Percentiles rank a stretch among this genome's conserved stretches.
Conservation (phyloP, 352 stramenopile genomes). For the Pilasporangium apinafurcum region DNA sequence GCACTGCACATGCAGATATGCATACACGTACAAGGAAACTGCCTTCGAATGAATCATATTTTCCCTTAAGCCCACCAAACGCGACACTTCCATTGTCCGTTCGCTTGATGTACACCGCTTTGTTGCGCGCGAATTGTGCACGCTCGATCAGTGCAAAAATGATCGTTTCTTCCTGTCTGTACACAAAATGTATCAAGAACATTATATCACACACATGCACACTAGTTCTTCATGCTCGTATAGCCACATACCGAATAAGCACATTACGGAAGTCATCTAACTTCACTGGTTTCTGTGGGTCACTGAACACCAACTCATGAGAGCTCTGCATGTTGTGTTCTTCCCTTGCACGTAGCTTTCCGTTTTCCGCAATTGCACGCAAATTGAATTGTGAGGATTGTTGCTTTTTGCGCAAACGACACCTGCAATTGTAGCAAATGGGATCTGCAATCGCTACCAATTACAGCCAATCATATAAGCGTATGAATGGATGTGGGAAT, state of each 20-base stretch:
- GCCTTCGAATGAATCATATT: constrained; percentile 80
- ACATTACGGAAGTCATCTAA: constrained; percentile 87
- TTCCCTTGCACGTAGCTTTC: background rate
- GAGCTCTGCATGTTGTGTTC: constrained; percentile 42
- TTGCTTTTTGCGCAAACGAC: constrained; percentile 9
- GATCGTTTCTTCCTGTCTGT: constrained; percentile 96
- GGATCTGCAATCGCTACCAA: too few species aligned
- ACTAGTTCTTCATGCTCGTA: too few species aligned
- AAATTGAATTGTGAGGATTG: background rate
- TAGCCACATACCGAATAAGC: constrained; percentile 54
- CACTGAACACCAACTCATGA: constrained; percentile 55
- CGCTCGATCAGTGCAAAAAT: constrained; percentile 99
- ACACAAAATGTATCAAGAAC: too few species aligned
- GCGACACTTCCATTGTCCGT: constrained; percentile 46
- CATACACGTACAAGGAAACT: constrained; percentile 51
- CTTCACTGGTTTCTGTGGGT: constrained; percentile 66
- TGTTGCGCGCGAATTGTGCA: constrained; percentile 95
- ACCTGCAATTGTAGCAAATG: background rate
- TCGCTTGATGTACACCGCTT: constrained; percentile 91
- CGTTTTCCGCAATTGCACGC: background rate
- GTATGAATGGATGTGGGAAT: too few species aligned
- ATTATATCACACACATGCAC: too few species aligned
- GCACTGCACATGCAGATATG: background rate
- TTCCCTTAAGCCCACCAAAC: constrained; percentile 78
- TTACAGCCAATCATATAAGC: too few species aligned